Base-by-base conservation (phyloP, 2,329 filamentous ascomycete genomes). In the Microdochium nivale region DNA sequence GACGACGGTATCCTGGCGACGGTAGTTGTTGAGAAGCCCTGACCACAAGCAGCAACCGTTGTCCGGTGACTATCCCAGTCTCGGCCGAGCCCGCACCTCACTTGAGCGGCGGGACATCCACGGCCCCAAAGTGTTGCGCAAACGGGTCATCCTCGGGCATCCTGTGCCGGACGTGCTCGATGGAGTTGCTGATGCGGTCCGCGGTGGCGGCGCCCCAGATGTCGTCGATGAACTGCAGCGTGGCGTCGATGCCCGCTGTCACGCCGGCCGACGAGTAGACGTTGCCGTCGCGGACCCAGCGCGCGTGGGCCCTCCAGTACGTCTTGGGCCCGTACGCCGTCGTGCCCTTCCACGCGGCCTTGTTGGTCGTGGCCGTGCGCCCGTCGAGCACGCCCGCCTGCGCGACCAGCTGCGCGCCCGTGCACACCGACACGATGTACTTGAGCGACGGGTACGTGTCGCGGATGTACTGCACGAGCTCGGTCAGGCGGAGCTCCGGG, bases 241-340 rank as follows among this genome's bases (percentile, higher is more conserved):
- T 75, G 46, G 76, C 65, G 67, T 84, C 80, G 37, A 81, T 81
- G 0, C 80, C 81, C 1, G 81, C 79, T 52, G 70, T 75, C 4
- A 84, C 73, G 0, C 80, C 80, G 0, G 76, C 77, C 1, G 74
- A 75, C 2, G 76, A 80, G 79, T 80, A 84, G 2, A 82, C 65
- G 52, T 80, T 78, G 0, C 76, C 78, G 60, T 81, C 77, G 0
- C 66, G 65, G 0, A 81, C 76, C 80, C 80, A 84, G n/a, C 80
- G 67, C 19, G 80, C 80, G 43, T 70, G 67, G 0, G 67, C 61
- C 3, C 78, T 65, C 80, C 81, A 84, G 1, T 74, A 57, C 1
- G 78, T 74, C 10, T 69, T 61, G 0, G 70, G 66, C 1, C 74
- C 66, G 32, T 67, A 56, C 2, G 65, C 60, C 4, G 65, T 70